phyloP scores from a whole-genome alignment of 2,329 filamentous ascomycete species.

The Cladophialophora psammophila region DNA sequence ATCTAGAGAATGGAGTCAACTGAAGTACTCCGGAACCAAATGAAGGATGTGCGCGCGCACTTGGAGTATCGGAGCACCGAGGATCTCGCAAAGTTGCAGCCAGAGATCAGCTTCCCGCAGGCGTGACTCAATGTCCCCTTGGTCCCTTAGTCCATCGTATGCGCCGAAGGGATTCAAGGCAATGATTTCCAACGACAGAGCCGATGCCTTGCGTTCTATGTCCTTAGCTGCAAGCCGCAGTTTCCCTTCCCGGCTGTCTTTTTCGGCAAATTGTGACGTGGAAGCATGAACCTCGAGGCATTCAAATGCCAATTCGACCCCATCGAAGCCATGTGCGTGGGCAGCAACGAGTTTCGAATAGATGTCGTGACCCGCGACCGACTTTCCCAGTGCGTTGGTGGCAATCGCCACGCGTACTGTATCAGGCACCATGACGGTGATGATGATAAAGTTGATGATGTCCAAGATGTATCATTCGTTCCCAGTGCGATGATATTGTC shows the following conservation, averaged over 20 bases:
- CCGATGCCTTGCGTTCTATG: slow-evolving; percentile 28
- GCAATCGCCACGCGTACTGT: slow-evolving; percentile 63
- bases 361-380: slow-evolving; percentile 70
- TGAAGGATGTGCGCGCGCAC: slow-evolving; percentile 33
- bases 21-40: background rate
- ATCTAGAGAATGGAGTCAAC: slow-evolving; percentile 38
- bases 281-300: slow-evolving; percentile 67
- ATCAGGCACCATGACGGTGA: slow-evolving; percentile 5
- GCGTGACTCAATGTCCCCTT: slow-evolving; percentile 41
- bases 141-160: slow-evolving; percentile 44
- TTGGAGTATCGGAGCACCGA: slow-evolving; percentile 44
- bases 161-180: slow-evolving; percentile 48
- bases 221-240: slow-evolving; percentile 42
- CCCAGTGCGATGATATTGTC: background rate
- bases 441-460: background rate
- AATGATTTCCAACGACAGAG: slow-evolving; percentile 45
- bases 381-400: slow-evolving; percentile 74
- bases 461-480: background rate
- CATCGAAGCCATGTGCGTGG: slow-evolving; percentile 67
- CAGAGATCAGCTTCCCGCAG: slow-evolving; percentile 44
- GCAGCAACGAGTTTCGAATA: slow-evolving; percentile 73
- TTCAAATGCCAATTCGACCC: slow-evolving; percentile 79
- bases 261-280: background rate
- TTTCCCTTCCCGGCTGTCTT: slow-evolving; percentile 37
- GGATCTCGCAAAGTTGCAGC: slow-evolving; percentile 41